Percentiles rank a stretch among this genome's conserved stretches.
Conservation (phyloP, 495 filamentous ascomycete species). For the Daldinia bambusicola region DNA sequence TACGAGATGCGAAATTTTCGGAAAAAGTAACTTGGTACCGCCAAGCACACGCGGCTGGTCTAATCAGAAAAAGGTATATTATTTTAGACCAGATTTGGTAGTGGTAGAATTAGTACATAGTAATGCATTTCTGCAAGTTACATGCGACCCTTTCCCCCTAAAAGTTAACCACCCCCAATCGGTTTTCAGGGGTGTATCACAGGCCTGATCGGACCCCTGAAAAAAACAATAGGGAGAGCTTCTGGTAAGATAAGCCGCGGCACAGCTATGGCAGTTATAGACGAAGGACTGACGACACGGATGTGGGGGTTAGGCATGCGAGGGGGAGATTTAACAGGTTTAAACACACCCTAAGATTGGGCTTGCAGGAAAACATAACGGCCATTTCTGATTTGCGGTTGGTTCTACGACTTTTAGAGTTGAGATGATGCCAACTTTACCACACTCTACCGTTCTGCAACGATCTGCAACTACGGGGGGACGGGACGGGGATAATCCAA, state of each 20-base stretch:
- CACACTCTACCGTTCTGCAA: neutral
- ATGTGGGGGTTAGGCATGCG: slow-evolving; percentile 27
- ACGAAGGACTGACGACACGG: slow-evolving; percentile 39
- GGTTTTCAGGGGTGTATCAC: slow-evolving; percentile 13
- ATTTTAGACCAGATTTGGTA: no score
- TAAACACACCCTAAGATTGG: no score
- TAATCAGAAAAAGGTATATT: no score
- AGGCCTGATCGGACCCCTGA: neutral
- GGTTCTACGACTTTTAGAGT: slow-evolving; percentile 29
- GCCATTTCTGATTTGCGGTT: slow-evolving; percentile 1
- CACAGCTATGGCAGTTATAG: slow-evolving; percentile 4
- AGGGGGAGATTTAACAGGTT: no score
- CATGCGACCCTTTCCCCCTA: slow-evolving; percentile 18
- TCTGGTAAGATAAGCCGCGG: slow-evolving; percentile 19
- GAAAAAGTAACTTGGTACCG: slow-evolving; percentile 1
- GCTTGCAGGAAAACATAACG: neutral
- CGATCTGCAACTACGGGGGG: slow-evolving; percentile 9
- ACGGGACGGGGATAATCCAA: neutral
- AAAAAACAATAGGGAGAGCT: neutral
- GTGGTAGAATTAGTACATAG: no score
- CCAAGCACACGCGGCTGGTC: neutral
- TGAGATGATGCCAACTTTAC: slow-evolving; percentile 17
- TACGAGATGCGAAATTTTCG: slow-evolving; percentile 1
- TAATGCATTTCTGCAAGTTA: slow-evolving; percentile 4
- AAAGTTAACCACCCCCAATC: slow-evolving; percentile 8